These are phyloP conservation scores for Catharanthus roseus DNA, from an alignment of 257 asterid genomes.

Conservation along the genomic window DNA sequence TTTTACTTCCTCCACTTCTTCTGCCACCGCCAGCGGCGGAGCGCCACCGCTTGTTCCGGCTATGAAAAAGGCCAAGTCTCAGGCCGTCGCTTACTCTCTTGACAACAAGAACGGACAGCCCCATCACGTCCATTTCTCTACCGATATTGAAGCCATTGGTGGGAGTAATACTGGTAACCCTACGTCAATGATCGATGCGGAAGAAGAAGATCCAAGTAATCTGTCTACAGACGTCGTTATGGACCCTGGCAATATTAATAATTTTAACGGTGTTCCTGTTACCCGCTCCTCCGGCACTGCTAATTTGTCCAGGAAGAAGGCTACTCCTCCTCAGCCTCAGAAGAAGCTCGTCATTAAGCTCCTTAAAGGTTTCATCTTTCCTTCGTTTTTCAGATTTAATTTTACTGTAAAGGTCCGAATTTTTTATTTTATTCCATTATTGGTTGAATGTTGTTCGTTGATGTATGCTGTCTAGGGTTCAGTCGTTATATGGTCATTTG, in stretches of 20 bases:
- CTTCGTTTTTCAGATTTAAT: background rate
- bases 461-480: constrained; percentile 13
- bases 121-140: constrained; percentile 42
- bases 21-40: constrained; percentile 33
- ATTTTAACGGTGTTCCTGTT: constrained; percentile 25
- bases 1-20: constrained; percentile 24
- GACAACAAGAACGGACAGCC: constrained; percentile 52
- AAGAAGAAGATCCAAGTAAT: constrained; percentile 34
- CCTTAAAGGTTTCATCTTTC: constrained; percentile 46
- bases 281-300: constrained; percentile 48
- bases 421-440: background rate
- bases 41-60: constrained; percentile 30
- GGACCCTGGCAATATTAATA: constrained; percentile 34
- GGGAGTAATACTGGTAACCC: constrained; percentile 10
- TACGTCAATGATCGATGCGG: constrained; percentile 59
- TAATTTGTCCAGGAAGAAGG: constrained; percentile 69
- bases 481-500: background rate
- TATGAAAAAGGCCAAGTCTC: constrained; percentile 80
- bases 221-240: constrained; percentile 36
- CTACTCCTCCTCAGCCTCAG: constrained; percentile 73
- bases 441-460: background rate
- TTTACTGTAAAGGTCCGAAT: background rate
- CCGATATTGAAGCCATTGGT: constrained; percentile 29
- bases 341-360: constrained; percentile 83
- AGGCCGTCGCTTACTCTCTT: constrained; percentile 44